Percentiles rank a stretch among this genome's conserved stretches.
Evolutionary conservation across 2,329 filamentous ascomycete species (phyloP).

Genomic region (Sarocladium brachiariae): DNA sequence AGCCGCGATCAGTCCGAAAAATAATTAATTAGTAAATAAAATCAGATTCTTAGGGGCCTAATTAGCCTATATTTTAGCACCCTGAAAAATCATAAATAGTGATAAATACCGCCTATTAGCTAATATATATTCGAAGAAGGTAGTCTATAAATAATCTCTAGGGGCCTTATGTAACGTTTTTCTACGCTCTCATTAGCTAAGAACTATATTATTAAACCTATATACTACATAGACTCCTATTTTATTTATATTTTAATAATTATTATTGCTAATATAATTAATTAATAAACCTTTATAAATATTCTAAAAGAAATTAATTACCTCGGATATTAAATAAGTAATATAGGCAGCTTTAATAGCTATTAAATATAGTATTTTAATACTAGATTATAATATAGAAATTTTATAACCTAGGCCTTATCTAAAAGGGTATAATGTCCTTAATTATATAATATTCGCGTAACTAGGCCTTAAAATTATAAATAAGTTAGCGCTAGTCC

Average conservation of each 20-base stretch:
- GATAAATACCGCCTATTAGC: neutral
- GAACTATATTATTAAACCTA: neutral
- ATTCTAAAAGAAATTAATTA: neutral
- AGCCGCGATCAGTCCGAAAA: neutral
- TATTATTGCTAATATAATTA: constrained; percentile 3
- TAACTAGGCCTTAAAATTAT: neutral
- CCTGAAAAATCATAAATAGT: neutral
- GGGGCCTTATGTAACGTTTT: neutral
- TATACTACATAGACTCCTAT: neutral
- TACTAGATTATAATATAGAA: neutral
- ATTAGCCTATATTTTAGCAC: neutral
- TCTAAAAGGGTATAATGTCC: neutral
- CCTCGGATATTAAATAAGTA: neutral
- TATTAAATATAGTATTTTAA: neutral
- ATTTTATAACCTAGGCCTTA: neutral
- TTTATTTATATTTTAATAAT: constrained; percentile 2
- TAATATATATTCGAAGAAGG: neutral
- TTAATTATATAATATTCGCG: neutral
- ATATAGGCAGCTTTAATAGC: neutral
- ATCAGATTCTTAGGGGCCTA: neutral
- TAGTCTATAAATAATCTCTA: neutral
- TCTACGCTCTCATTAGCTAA: neutral
- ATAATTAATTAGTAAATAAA: neutral
- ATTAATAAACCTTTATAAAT: constrained; percentile 5
- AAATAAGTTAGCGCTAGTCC: neutral